Evolutionary conservation across 2,329 filamentous ascomycete species (phyloP), one percentile per base, ranked within the genome.

Genomic region (Verticillium isaacii): DNA sequence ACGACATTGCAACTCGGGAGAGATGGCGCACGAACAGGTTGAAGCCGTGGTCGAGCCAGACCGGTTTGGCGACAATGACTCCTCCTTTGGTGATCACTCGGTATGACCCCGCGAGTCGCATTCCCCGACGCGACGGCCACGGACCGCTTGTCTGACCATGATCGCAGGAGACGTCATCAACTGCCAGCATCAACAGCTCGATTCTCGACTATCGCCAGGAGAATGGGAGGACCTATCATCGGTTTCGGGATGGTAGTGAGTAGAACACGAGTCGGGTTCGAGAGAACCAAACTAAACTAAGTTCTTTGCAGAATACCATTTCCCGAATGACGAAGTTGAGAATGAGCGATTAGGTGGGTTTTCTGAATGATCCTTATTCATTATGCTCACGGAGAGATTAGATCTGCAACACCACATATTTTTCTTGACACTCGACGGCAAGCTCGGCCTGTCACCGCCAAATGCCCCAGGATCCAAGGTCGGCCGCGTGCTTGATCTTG

Each of bases 361-460:
- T 5, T 36, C 14, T 36, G 34, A 36, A 36, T 3, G 8, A 9
- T 8, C 2, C 12, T 19, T 1, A 9, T 9, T 1, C 25, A 5
- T 15, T 17, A 2, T 12, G 9, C 15, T 37, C 6, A 39, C 11
- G 6, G 6, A 1, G 57, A 23, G 7, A 4, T 25, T 14, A 71
- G 82, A 86, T 62, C 72, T 83, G 64, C 81, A 84, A 67, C 82
- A 86, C 68, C 78, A 84, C 67, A 78, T 86, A 67, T 80, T 81
- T 67, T 79, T 78, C 55, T 63, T 82, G 57, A 67, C 81, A 29
- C 75, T 81, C 39, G 72, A 77, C 41, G 64, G 65, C 25, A 61
- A 52, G 23, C 65, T 62, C 4, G 65, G 64, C 2, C 41, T 65
- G 11, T 50, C 64, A 1, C 58, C 62, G 2, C 64, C 63, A 3